Evolutionary conservation across 768 basidiomycete species (phyloP).

Genomic region (Lepiota subincarnata): DNA sequence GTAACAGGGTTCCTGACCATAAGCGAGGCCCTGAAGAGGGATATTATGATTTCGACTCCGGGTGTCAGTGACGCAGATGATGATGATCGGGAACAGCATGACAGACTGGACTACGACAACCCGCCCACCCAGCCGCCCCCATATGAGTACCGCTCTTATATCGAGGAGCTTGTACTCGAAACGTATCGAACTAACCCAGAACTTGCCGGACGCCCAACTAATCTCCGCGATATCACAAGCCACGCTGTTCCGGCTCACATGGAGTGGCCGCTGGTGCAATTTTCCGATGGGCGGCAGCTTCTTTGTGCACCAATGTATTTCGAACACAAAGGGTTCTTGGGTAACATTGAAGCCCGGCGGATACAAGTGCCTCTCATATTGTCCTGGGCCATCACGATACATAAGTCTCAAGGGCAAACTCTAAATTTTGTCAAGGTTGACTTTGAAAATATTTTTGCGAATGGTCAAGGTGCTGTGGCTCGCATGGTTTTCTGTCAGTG

Average conservation of each 20-base stretch:
- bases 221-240: not conserved
- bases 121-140: not conserved
- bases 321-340: conserved; percentile 50
- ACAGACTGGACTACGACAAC: conserved; percentile 6
- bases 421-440: conserved; percentile 80
- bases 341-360: conserved; percentile 53
- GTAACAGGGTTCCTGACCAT: conserved; percentile 46
- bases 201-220: not conserved
- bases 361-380: conserved; percentile 54
- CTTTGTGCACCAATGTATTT: conserved; percentile 55
- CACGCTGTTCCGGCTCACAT: not conserved
- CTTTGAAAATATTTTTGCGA: conserved; percentile 68
- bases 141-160: conserved; percentile 5
- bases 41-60: conserved; percentile 31
- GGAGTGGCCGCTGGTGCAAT: conserved; percentile 57
- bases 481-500: not conserved
- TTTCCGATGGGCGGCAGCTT: conserved; percentile 43
- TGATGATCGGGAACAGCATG: not conserved
- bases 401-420: conserved; percentile 89
- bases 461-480: conserved; percentile 55
- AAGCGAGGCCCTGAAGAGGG: conserved; percentile 38
- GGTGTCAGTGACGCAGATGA: not conserved
- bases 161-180: conserved; percentile 3
- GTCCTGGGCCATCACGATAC: conserved; percentile 83
- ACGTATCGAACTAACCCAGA: not conserved